These are phyloP conservation scores for Emericellopsis atlantica DNA, from an alignment of 2,329 filamentous ascomycete genomes.

Conservation along the genomic window DNA sequence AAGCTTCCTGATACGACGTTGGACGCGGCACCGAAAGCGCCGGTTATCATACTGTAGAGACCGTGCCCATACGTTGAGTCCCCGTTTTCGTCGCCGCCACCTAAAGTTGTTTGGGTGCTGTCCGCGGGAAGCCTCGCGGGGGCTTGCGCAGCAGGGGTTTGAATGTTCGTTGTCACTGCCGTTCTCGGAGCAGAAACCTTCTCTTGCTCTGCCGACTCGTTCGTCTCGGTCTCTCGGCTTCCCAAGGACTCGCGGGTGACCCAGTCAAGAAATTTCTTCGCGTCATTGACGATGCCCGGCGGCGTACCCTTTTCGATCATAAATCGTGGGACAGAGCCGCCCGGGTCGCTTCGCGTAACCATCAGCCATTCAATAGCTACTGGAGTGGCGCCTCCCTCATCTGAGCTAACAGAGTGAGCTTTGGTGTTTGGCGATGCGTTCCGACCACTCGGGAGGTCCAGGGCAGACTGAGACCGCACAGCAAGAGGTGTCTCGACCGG, in stretches of 20 bases:
- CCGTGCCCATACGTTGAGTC: slow-evolving; percentile 22
- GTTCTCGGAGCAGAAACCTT: neutral
- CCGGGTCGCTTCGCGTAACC: slow-evolving; percentile 81
- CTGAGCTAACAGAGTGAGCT: neutral
- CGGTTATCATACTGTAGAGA: slow-evolving; percentile 42
- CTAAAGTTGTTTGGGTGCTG: neutral
- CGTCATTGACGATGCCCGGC: slow-evolving; percentile 65
- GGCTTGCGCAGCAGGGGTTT: neutral
- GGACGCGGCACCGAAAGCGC: slow-evolving; percentile 36
- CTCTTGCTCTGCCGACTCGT: neutral
- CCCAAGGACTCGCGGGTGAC: slow-evolving; percentile 22
- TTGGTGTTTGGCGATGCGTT: slow-evolving; percentile 1
- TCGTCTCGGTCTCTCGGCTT: neutral
- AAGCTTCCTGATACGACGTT: slow-evolving; percentile 28
- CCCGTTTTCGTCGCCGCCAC: neutral
- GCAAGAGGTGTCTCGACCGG: slow-evolving; percentile 33
- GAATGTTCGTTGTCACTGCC: neutral
- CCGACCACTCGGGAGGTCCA: slow-evolving; percentile 17
- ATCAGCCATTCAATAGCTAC: slow-evolving; percentile 73
- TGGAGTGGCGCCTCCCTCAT: slow-evolving; percentile 12
- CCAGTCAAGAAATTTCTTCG: slow-evolving; percentile 75
- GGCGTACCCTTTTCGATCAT: slow-evolving; percentile 87
- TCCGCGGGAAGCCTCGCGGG: neutral
- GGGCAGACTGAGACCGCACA: slow-evolving; percentile 19
- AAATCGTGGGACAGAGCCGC: slow-evolving; percentile 77